Percentiles rank a stretch among this genome's conserved stretches.
Conservation (phyloP, 768 basidiomycete genomes). For the Scleroderma bovista region DNA sequence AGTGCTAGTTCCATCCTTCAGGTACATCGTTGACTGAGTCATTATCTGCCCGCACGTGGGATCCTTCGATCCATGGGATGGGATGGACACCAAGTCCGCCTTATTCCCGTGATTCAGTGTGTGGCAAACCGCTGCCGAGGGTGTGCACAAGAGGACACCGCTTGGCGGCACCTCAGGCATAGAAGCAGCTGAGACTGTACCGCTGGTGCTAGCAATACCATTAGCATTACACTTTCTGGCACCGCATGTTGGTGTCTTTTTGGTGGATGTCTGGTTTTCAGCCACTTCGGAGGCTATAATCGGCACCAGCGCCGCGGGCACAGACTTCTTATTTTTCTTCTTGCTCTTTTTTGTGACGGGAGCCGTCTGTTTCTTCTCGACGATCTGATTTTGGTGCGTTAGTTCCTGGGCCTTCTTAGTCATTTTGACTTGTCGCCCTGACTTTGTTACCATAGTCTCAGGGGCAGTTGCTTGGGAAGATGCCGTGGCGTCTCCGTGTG, state of each 20-base stretch:
- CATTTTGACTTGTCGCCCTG: constrained; percentile 19
- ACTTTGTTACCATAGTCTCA: constrained; percentile 15
- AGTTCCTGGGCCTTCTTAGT: constrained; percentile 15
- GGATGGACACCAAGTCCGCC: background rate
- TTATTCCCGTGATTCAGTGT: constrained; percentile 1
- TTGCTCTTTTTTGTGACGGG: background rate
- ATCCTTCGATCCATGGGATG: constrained; percentile 1
- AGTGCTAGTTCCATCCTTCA: background rate
- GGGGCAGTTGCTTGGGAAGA: background rate
- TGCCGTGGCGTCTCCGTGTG: constrained; percentile 5
- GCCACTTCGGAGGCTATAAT: background rate
- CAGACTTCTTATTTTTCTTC: background rate
- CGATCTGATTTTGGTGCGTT: background rate
- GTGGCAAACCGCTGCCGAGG: constrained; percentile 3
- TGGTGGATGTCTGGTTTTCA: background rate
- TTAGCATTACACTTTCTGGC: background rate
- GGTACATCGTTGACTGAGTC: background rate
- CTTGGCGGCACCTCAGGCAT: background rate
- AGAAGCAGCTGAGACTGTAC: constrained; percentile 1
- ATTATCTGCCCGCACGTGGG: constrained; percentile 1
- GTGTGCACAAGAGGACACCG: background rate
- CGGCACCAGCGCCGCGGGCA: background rate
- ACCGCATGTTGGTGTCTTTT: background rate
- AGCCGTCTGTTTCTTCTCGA: background rate
- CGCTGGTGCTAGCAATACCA: background rate